Percentiles rank a stretch among this genome's conserved stretches.
phyloP scores from a whole-genome alignment of 148 eudicot genomes.

The Dysphania ambrosioides region DNA sequence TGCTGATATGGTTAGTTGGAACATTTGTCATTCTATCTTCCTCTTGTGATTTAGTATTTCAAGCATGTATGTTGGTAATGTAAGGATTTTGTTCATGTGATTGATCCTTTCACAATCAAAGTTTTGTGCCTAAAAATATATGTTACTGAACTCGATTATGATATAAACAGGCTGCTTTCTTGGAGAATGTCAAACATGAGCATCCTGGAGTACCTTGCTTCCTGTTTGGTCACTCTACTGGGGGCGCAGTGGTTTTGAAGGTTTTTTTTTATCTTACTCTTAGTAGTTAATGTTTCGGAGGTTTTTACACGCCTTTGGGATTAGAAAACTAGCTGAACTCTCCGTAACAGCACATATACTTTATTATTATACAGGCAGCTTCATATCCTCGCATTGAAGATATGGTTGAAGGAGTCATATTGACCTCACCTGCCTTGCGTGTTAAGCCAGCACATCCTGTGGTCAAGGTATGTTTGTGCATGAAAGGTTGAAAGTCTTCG shows the following conservation, averaged over 20 bases:
- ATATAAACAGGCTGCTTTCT: slow-evolving; percentile 53
- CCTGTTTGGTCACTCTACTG: slow-evolving; percentile 94
- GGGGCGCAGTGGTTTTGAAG: slow-evolving; percentile 85
- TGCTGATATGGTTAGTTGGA: slow-evolving; percentile 68
- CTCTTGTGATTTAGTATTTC: neutral
- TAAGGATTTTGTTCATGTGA: neutral
- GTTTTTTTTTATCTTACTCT: slow-evolving; percentile 30
- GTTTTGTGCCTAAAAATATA: neutral
- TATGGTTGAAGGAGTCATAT: slow-evolving; percentile 71
- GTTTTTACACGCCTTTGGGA: no score
- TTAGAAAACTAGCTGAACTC: neutral
- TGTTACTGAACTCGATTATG: slow-evolving; percentile 13
- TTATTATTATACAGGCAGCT: slow-evolving; percentile 33
- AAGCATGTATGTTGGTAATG: neutral
- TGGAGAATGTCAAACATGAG: slow-evolving; percentile 60
- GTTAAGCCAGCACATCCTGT: slow-evolving; percentile 92
- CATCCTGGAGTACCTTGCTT: slow-evolving; percentile 83
- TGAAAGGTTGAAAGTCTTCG: neutral
- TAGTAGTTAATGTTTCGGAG: neutral
- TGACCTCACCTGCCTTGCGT: slow-evolving; percentile 94
- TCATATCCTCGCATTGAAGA: slow-evolving; percentile 32
- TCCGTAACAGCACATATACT: neutral
- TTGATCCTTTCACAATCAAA: neutral
- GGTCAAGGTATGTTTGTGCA: slow-evolving; percentile 52
- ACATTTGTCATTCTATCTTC: slow-evolving; percentile 3